phyloP scores from a whole-genome alignment of 2,329 filamentous ascomycete species.

The Colletotrichum melonis region DNA sequence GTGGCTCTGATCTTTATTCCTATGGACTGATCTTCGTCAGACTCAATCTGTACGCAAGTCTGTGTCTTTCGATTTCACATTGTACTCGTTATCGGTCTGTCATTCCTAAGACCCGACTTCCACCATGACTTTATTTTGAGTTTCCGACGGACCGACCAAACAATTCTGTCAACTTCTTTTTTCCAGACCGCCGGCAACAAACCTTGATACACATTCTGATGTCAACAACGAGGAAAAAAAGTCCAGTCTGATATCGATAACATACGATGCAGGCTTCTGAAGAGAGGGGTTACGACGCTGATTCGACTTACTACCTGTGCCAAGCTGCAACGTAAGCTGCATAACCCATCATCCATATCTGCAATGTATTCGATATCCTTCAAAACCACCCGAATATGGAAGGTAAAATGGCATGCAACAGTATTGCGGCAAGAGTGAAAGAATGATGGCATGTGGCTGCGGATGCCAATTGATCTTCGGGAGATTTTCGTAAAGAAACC shows the following conservation, averaged over 20 bases:
- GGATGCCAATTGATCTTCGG: not conserved
- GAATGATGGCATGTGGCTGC: not conserved
- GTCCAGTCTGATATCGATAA: slow-evolving; percentile 2
- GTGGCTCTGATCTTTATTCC: not conserved
- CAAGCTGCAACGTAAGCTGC: too few species aligned
- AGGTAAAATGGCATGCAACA: too few species aligned
- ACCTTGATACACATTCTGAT: not conserved
- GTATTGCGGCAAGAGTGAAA: too few species aligned
- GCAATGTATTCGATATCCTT: not conserved
- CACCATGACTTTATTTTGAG: not conserved
- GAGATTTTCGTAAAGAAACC: not conserved
- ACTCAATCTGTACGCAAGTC: too few species aligned
- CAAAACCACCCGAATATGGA: not conserved
- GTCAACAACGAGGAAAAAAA: not conserved
- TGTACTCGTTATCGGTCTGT: not conserved
- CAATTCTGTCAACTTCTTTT: not conserved
- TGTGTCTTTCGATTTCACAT: not conserved
- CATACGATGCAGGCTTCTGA: slow-evolving; percentile 16
- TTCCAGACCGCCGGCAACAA: not conserved
- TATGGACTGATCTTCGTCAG: too few species aligned
- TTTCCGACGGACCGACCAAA: slow-evolving; percentile 14
- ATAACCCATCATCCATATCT: not conserved
- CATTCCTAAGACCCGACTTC: not conserved
- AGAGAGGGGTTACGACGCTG: not conserved
- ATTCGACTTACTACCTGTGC: not conserved